These are phyloP conservation scores for Solanum paucissectum DNA, from an alignment of 257 asterid genomes.

Conservation along the genomic window DNA sequence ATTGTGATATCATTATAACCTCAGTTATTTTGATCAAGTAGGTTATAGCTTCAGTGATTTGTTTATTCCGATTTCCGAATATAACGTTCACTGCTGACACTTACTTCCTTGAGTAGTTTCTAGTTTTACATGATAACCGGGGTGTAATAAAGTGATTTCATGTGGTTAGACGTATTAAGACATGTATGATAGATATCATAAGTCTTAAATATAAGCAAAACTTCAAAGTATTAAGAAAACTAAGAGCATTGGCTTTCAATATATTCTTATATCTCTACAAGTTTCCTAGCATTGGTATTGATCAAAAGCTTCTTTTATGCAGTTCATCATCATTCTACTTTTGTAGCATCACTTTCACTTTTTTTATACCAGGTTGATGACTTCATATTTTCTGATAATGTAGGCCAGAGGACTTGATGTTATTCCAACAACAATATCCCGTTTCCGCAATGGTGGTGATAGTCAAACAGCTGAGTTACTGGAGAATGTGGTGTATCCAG, in stretches of 20 bases:
- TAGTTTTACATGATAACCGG: background rate
- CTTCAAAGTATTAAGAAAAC: background rate
- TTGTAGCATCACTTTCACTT: background rate
- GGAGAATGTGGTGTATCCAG: slow-evolving; percentile 83
- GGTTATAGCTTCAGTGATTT: background rate
- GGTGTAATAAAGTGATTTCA: background rate
- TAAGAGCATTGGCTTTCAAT: background rate
- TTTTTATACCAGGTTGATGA: background rate
- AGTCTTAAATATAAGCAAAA: background rate
- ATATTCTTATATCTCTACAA: background rate
- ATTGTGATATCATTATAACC: background rate
- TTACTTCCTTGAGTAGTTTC: background rate
- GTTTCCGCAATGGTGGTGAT: slow-evolving; percentile 85
- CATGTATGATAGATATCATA: background rate
- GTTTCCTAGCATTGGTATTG: background rate
- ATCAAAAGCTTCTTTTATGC: background rate
- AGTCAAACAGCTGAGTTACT: slow-evolving; percentile 65
- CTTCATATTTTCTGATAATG: background rate
- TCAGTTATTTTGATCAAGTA: background rate
- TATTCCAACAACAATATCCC: slow-evolving; percentile 84
- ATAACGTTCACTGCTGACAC: background rate
- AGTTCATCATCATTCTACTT: background rate
- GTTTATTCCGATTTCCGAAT: background rate
- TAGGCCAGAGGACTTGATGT: slow-evolving; percentile 98
- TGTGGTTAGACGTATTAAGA: background rate